A percentile compares a stretch with the other conserved stretches of the same genome.
Evolutionary conservation across 768 basidiomycete genomes (phyloP).

Genomic region (Lentinula raphanica): DNA sequence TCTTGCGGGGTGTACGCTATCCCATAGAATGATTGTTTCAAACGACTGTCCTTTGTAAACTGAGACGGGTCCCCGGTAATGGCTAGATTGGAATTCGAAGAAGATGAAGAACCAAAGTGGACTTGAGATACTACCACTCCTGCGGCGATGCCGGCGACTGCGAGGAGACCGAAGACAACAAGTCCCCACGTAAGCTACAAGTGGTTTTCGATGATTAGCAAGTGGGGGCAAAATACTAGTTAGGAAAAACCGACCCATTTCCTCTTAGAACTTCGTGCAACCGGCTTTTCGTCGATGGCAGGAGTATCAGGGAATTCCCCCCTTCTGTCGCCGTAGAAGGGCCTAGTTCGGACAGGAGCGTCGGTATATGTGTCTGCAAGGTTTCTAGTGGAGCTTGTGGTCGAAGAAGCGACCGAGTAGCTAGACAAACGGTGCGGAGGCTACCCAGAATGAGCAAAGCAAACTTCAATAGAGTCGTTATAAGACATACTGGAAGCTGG

Average conservation of each 20-base stretch:
- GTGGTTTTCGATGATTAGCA: neutral
- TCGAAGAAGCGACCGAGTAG: neutral
- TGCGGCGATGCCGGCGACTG: constrained; percentile 41
- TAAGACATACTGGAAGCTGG: neutral
- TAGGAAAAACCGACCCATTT: neutral
- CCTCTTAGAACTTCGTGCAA: neutral
- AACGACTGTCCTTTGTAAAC: constrained; percentile 64
- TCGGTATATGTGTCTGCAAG: neutral
- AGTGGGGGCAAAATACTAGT: neutral
- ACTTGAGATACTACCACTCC: constrained; percentile 49
- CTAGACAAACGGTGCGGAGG: constrained; percentile 3
- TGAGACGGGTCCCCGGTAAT: constrained; percentile 60
- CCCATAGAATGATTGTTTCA: constrained; percentile 78
- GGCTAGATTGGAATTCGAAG: constrained; percentile 7
- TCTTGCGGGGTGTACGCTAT: constrained; percentile 78
- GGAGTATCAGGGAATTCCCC: neutral
- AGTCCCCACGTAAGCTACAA: constrained; percentile 40
- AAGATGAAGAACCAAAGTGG: neutral
- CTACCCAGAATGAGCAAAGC: neutral
- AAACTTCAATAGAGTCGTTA: no score
- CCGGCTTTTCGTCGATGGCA: neutral
- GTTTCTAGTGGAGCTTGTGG: neutral
- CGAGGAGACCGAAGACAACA: constrained; percentile 28
- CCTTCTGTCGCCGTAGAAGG: constrained; percentile 1
- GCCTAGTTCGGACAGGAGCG: neutral